Base-by-base conservation (phyloP, 1,284 basidiomycete species). In the Clitocybe nebularis region DNA sequence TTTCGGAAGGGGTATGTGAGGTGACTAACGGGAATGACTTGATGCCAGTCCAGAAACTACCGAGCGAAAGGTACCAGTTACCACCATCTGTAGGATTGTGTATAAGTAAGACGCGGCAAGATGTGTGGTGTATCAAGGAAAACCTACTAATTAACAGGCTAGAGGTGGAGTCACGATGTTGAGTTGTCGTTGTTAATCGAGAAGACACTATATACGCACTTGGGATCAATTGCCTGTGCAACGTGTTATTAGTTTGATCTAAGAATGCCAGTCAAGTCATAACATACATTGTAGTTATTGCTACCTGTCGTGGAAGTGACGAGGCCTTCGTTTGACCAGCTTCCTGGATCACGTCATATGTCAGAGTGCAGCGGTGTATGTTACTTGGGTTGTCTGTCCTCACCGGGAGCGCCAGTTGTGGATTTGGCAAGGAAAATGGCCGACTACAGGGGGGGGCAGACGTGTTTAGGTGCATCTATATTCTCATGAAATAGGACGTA, bases 31-130 rank as follows among this genome's bases (percentile, higher is more conserved):
- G 10, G 24, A 36, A 32, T 30, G 32, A 42, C 28, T 44, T 48
- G 51, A 75, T 75, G 10, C 73, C 72, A 7, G 65, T 72, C 72
- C 74, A 75, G 62, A 71, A 76, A 43, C 71, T 74, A 11, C 74
- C 74, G 4, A 76, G 55, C 13, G 71, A 68, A 11, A 76, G 59
- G 39, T 59, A 63, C 73, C 72, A 75, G 36, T 59, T 61, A 49
- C 58, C 57, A 25, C 62, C 61, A 43, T 64, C 62, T 65, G 32
- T 13, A 17, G 23, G 21, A 45, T 25, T 17, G 34, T 42, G 29
- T 17, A 29, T 32, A 16, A n/a, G n/a, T 32, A 17, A 34, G 13
- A n/a, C 34, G 10, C n/a, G 22, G 14, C 10, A 21, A 28, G 24
- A 37, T 28, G 37, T 16, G 5, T 7, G 23, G 10, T 22, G 17